These are phyloP conservation scores for Adansonia digitata DNA, from an alignment of 345 rosid species.

Conservation along the genomic window DNA sequence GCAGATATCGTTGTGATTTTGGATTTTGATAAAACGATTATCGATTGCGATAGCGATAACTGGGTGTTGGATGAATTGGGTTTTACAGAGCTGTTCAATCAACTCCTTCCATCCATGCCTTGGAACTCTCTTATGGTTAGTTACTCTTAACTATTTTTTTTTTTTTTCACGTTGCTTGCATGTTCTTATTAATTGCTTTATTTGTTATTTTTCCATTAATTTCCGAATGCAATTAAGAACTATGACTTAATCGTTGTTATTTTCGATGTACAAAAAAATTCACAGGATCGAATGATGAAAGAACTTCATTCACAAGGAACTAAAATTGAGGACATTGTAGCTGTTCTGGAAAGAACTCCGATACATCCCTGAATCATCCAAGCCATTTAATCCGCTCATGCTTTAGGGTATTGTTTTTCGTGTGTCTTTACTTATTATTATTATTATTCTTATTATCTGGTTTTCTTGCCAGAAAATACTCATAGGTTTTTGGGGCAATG, in stretches of 20 bases:
- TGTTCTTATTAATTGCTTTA: background rate
- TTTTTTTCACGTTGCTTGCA: background rate
- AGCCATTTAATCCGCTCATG: conserved; percentile 70
- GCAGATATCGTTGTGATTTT: conserved; percentile 48
- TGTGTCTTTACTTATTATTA: background rate
- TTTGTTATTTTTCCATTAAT: background rate
- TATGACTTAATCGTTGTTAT: background rate
- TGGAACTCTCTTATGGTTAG: conserved; percentile 79
- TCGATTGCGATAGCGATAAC: conserved; percentile 82
- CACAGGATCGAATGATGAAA: conserved; percentile 75
- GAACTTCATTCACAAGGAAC: conserved; percentile 59
- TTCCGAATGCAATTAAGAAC: background rate
- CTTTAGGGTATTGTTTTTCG: conserved; percentile 54
- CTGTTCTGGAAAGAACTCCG: conserved; percentile 42
- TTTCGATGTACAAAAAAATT: background rate
- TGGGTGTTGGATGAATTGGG: conserved; percentile 79
- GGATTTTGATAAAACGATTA: conserved; percentile 81
- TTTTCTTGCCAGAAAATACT: background rate
- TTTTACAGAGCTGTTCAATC: conserved; percentile 60
- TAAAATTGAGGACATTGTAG: conserved; percentile 45
- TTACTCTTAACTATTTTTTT: background rate
- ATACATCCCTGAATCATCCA: conserved; percentile 65
- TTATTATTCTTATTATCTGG: background rate
- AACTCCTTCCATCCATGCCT: conserved; percentile 82
- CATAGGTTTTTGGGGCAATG: background rate